These are phyloP conservation scores for Paspalum vaginatum DNA, from an alignment of 176 grass and related monocot genomes.

Conservation along the genomic window DNA sequence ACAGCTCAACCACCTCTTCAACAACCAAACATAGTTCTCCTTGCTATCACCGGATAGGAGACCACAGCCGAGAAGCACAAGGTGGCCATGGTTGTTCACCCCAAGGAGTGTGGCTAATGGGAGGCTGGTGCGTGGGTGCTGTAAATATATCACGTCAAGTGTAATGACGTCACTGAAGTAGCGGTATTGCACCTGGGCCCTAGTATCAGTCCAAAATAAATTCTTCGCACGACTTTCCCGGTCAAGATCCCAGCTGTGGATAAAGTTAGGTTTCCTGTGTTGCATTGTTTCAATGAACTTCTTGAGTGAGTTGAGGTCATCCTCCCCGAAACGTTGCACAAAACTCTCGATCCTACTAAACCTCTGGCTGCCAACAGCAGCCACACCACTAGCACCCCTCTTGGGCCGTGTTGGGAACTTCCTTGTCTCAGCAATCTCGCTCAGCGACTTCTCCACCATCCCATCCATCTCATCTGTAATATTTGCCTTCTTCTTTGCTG, in stretches of 20 bases:
- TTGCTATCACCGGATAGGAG: conserved; percentile 63
- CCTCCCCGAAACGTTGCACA: conserved; percentile 52
- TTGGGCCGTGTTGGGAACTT: conserved; percentile 61
- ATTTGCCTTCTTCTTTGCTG: conserved; percentile 60
- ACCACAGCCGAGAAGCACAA: conserved; percentile 73
- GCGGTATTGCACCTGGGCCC: conserved; percentile 67
- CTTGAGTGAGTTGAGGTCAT: conserved; percentile 51
- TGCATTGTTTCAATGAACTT: conserved; percentile 76
- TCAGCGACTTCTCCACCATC: conserved; percentile 55
- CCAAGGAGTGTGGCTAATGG: conserved; percentile 72
- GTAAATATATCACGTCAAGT: conserved; percentile 74
- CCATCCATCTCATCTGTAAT: conserved; percentile 59
- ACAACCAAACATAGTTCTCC: conserved; percentile 72
- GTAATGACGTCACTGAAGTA: conserved; percentile 71
- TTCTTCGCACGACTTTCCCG: conserved; percentile 65
- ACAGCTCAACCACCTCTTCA: conserved; percentile 76
- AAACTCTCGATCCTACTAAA: conserved; percentile 36
- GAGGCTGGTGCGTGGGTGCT: conserved; percentile 48
- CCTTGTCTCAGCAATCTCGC: conserved; percentile 59
- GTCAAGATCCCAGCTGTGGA: conserved; percentile 84
- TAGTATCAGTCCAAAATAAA: conserved; percentile 79
- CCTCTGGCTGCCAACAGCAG: conserved; percentile 38
- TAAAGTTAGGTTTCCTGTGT: conserved; percentile 67
- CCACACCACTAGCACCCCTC: conserved; percentile 32
- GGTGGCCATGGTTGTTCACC: conserved; percentile 87